Evolutionary conservation across 139 green algal genomes (phyloP), one percentile per base, ranked within the genome.

Genomic region (Monoraphidium neglectum): DNA sequence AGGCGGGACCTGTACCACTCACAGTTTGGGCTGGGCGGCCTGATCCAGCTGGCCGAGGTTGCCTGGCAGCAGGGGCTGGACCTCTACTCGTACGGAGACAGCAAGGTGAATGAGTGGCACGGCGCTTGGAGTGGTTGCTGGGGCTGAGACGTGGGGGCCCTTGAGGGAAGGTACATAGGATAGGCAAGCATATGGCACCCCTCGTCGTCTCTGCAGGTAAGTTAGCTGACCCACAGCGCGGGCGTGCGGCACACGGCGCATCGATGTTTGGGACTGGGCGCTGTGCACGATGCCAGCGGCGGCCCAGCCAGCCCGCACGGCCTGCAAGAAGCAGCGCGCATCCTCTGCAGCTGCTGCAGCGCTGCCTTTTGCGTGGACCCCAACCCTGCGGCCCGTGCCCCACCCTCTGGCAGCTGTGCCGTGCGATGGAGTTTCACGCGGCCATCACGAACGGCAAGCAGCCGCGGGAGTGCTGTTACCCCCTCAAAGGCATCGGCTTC

Each of bases 11-110:
- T 79, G 28, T 79, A 67, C 63, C 73, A 79, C 51, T 49, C 23
- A 40, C 73, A 79, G 68, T 65, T 66, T 70, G 71, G 71, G 15
- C 71, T 70, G 24, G 71, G 73, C 3, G 73, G 73, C 5, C n/a
- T 79, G 49, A 66, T 79, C 10, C 63, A 79, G 36, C 33, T 79
- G 18, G 73, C 73, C 43, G 73, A 79, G 63, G 66, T 79, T 6
- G 73, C 73, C 26, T 79, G 73, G 73, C 73, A 79, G 36, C 73
- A 79, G 51, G 73, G 73, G 26, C 10, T 68, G n/a, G 73, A 79
- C 73, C 73, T 79, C 16, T 79, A 79, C 64, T 57, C 35, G 13
- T 67, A 67, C 51, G 38, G 36, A 24, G 65, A 73, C 63, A 73
- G 30, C 64, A 1, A 38, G 24, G 47, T 79, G 35, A 43, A 57